These are phyloP conservation scores for Phanerochaete sordida DNA, from an alignment of 768 basidiomycete genomes.

Conservation along the genomic window DNA sequence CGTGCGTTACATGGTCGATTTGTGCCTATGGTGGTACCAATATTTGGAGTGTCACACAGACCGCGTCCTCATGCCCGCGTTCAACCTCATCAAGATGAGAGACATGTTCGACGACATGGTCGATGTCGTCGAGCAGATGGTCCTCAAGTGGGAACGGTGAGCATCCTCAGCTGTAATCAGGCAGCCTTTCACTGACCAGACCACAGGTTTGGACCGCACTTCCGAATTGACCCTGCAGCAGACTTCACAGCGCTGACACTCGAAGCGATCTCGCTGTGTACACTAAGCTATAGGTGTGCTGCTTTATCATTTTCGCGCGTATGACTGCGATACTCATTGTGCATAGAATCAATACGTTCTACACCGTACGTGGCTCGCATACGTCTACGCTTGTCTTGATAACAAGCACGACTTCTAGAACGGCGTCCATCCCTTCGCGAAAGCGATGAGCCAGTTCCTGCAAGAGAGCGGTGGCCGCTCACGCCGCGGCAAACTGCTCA, in stretches of 20 bases:
- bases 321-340: background rate
- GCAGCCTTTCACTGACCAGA: background rate
- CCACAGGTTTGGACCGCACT: constrained; percentile 34
- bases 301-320: background rate
- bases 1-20: constrained; percentile 27
- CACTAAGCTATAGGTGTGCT: constrained; percentile 37
- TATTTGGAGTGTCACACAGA: constrained; percentile 17
- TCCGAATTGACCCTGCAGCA: constrained; percentile 37
- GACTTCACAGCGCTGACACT: constrained; percentile 47
- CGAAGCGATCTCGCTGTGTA: constrained; percentile 42
- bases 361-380: constrained; percentile 25
- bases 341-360: constrained; percentile 43
- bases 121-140: constrained; percentile 40
- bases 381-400: constrained; percentile 8
- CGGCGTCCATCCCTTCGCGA: constrained; percentile 34
- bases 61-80: constrained; percentile 38
- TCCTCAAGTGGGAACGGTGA: constrained; percentile 42
- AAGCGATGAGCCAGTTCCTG: constrained; percentile 41
- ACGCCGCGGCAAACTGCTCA: constrained; percentile 29
- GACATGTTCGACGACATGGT: constrained; percentile 48
- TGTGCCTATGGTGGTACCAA: background rate
- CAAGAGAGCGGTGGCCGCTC: constrained; percentile 34
- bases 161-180: background rate
- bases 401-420: constrained; percentile 24
- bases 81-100: constrained; percentile 39